Conservation (phyloP, 2,329 filamentous ascomycete species). For the Cryphonectria radicalis region DNA sequence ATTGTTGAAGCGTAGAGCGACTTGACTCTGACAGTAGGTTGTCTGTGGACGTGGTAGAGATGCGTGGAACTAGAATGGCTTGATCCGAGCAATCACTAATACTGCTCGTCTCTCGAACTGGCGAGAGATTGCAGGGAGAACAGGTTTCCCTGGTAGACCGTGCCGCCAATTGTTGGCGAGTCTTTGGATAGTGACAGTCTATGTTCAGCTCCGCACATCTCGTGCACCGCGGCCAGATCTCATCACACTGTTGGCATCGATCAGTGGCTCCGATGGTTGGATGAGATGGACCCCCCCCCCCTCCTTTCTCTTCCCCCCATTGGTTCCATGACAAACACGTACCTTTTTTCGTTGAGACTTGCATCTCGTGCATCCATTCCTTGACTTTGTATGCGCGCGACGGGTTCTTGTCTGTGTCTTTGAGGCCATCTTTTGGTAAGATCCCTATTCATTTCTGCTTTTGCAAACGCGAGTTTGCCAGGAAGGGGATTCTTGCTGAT, state of each 20-base stretch:
- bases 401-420: background rate
- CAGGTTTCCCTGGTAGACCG: background rate
- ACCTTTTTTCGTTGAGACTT: conserved; percentile 24
- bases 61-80: background rate
- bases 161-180: background rate
- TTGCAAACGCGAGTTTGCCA: too few species aligned
- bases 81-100: background rate
- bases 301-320: too few species aligned
- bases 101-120: background rate
- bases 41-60: background rate
- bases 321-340: background rate
- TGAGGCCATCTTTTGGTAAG: background rate
- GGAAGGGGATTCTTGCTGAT: background rate
- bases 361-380: conserved; percentile 20
- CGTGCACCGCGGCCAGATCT: conserved; percentile 53
- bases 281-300: too few species aligned
- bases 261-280: background rate
- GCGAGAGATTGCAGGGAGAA: too few species aligned
- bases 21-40: background rate
- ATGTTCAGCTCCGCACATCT: conserved; percentile 52
- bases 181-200: conserved; percentile 51
- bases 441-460: background rate
- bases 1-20: background rate
- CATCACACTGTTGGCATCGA: conserved; percentile 42
- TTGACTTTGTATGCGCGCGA: conserved; percentile 19